Evolutionary conservation across 345 rosid species (phyloP), one percentile per base, ranked within the genome.

Genomic region (Trapa incisa): DNA sequence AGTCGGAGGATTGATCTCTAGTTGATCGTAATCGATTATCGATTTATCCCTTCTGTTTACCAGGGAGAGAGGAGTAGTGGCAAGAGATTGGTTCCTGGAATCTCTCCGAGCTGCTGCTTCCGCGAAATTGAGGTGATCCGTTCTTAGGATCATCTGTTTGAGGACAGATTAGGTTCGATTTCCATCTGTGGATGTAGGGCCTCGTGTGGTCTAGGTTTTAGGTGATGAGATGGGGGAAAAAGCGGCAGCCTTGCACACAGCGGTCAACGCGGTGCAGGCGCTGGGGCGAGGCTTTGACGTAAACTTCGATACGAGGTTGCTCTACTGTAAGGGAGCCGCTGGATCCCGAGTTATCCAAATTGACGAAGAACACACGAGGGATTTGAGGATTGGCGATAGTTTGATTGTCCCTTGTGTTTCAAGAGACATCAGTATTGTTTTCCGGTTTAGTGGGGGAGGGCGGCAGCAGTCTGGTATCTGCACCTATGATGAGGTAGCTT

Each of bases 251-350:
- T 14, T 75, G 78, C 84, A 81, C 74, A 80, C 88, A 12, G 94
- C 88, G 47, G 67, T 72, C 64, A 87, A 80, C 75, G 78, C 90
- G 0, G 88, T 84, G 43, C 84, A 82, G 74, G 90, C 88, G 9
- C 68, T 87, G 33, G 94, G 94, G 64, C 81, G 87, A 66, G 94
- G 94, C 2, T 87, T 87, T 54, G 94, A 85, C 78, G 90, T 81
- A 41, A 87, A 85, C 68, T 84, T 71, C 39, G 94, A 87, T 71
- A 82, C 90, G 47, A 84, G 94, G 82, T 70, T 87, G 77, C 52
- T 87, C 75, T 85, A 87, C 36, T 87, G 94, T 68, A 87, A 87
- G 73, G 93, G 93, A 11, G 73, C 67, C n/a, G 74, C 77, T 0
- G 88, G 86, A 65, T 79, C 82, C 50, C 74, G 83, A 68, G 56